phyloP scores from a whole-genome alignment of 306 rosid species.

The Prunus salicina region DNA sequence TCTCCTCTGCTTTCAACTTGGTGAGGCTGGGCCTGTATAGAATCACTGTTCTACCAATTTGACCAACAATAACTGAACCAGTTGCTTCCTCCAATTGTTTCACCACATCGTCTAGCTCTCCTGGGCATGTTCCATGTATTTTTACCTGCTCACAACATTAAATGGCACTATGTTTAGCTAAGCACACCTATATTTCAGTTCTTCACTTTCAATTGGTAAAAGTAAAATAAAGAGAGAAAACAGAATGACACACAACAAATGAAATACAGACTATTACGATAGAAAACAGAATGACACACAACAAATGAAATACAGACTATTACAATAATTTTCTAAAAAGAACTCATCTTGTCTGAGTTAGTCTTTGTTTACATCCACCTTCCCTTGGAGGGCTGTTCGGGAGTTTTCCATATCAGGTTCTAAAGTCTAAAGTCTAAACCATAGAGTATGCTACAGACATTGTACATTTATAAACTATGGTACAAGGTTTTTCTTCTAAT shows the following conservation, averaged over 20 bases:
- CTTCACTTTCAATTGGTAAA: neutral
- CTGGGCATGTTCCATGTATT: conserved; percentile 78
- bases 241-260: neutral
- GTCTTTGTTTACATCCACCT: neutral
- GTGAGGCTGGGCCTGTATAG: conserved; percentile 79
- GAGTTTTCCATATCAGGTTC: neutral
- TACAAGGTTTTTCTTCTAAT: neutral
- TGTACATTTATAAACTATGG: neutral
- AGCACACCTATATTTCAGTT: neutral
- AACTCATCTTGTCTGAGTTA: neutral
- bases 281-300: neutral
- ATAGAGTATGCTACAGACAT: neutral
- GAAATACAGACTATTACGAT: neutral
- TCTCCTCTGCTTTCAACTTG: conserved; percentile 83
- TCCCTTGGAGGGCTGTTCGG: neutral
- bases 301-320: neutral
- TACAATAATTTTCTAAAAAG: neutral
- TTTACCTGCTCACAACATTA: conserved; percentile 58
- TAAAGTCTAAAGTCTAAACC: neutral
- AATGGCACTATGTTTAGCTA: neutral
- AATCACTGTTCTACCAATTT: conserved; percentile 75
- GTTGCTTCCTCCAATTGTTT: conserved; percentile 65
- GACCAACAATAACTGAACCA: conserved; percentile 68
- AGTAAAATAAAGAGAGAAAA: neutral
- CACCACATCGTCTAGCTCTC: conserved; percentile 73